Evolutionary conservation across 2,329 filamentous ascomycete genomes (phyloP), one percentile per base, ranked within the genome.

Genomic region (Sphaerulina vaccinii): DNA sequence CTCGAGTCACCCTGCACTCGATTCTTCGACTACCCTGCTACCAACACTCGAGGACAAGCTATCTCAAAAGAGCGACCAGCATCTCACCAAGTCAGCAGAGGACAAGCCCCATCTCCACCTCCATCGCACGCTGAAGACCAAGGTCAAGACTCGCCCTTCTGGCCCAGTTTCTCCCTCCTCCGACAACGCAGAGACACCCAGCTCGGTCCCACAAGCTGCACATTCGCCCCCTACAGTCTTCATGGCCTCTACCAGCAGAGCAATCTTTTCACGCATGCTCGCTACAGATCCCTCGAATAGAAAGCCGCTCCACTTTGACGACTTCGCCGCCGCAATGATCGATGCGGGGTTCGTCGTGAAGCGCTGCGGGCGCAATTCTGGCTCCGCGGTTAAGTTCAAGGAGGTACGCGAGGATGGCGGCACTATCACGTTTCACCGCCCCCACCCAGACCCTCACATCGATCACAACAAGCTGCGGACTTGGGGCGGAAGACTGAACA

Each of bases 301-400:
- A 18, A 41, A 32, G 16, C 32, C 40, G 15, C 23, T 49, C 10
- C 39, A 40, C 19, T 54, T 54, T 45, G 42, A 54, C 35, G 45
- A 44, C 32, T 48, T 49, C 19, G 51, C 41, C 8, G 23, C 39
- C 10, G 46, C 51, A 24, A 49, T 54, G 40, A 22, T 33, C 22
- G 46, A 49, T 35, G 51, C 51, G 11, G 51, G 45, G 1, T 49
- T 54, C 23, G 33, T 23, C 2, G 39, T 39, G 13, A 39, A 54
- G 19, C 51, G 41, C 15, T 24, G 38, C 16, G 51, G 51, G 2
- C 41, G 41, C 37, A 49, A 45, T 23, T 15, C 39, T 18, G 51
- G 51, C 2, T 49, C 45, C 10, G 51, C 45, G 2, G 51, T 54
- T 5, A 45, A 39, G 1, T 54, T 49, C 45, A 54, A 50, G 46